Evolutionary conservation across 306 rosid genomes (phyloP), one percentile per base, ranked within the genome.

Genomic region (Senna tora): DNA sequence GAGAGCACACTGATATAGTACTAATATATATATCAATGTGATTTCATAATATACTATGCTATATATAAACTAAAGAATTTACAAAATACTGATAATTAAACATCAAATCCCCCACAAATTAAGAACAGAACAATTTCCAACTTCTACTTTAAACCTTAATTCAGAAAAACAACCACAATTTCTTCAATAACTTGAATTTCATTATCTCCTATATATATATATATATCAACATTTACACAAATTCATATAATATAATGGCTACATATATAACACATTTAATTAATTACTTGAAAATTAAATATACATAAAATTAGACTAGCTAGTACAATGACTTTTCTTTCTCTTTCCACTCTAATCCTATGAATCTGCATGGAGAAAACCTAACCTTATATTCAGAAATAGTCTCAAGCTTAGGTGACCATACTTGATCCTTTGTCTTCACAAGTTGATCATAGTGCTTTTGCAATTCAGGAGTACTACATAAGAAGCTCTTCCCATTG

Each of bases 331-430:
- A 36, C 65, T 80, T 79, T 60, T 84, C 85, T 66, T 81, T 84
- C 58, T 71, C 75, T 77, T 84, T 89, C 85, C 87, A 46, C 66
- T 88, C 84, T 16, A 87, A 67, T 49, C 90, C 89, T 61, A 91
- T 60, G 46, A 84, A 74, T 59, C 84, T 83, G 67, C 89, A 80
- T 0, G 92, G 90, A 8, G 90, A 88, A 43, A 75, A 74, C 85
- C 82, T 86, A 79, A 77, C 69, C 75, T 84, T 89, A 58, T 81
- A 53, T 59, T 89, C 96, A 2, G 93, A 89, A 53, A 92, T 92
- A 30, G 91, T 86, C 58, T 89, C 96, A 67, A 92, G 92, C 63
- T 83, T 88, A 2, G 98, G 98, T 20, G 98, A 89, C 98, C 98
- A 92, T 3, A 84, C 45, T 47, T 82, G 96, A 17, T 82, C 94